Conservation (phyloP, 176 grass and related monocot genomes). For the Otatea glauca region DNA sequence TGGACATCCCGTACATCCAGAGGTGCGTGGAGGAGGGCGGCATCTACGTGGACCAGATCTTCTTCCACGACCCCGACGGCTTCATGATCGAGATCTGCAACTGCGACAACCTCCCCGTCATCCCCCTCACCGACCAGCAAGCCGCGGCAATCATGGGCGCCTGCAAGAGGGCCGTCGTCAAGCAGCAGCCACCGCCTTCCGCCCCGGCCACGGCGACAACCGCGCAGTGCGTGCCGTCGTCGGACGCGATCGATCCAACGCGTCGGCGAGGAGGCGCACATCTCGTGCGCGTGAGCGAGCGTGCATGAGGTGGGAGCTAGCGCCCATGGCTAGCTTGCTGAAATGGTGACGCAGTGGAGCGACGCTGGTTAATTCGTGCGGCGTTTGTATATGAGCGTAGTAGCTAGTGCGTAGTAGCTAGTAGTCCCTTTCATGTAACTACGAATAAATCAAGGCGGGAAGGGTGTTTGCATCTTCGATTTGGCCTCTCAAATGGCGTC, state of each 20-base stretch:
- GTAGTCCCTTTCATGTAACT: not conserved
- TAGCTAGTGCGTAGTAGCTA: not conserved
- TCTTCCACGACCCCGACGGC: conserved; percentile 87
- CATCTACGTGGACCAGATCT: conserved; percentile 80
- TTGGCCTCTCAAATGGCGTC: not conserved
- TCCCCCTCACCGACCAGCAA: conserved; percentile 49
- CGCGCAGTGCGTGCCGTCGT: conserved; percentile 29
- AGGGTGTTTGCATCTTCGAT: not conserved
- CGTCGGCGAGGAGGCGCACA: conserved; percentile 66
- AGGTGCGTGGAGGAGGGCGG: conserved; percentile 68
- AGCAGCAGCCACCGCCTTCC: conserved; percentile 10
- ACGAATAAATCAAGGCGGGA: conserved; percentile 19
- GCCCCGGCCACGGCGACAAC: not conserved
- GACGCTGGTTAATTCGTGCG: not conserved
- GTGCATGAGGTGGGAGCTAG: not conserved
- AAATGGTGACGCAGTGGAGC: not conserved
- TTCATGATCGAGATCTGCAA: conserved; percentile 99
- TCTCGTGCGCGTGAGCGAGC: conserved; percentile 56
- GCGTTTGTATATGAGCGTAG: not conserved
- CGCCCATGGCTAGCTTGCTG: not conserved
- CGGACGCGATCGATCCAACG: conserved; percentile 46
- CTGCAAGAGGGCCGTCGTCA: conserved; percentile 56
- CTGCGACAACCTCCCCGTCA: conserved; percentile 77
- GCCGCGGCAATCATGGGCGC: not conserved
- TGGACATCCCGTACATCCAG: conserved; percentile 58